Percentiles rank a stretch among this genome's conserved stretches.
Conservation (phyloP, 129 eudicot species). For the Scalesia atractyloides region DNA sequence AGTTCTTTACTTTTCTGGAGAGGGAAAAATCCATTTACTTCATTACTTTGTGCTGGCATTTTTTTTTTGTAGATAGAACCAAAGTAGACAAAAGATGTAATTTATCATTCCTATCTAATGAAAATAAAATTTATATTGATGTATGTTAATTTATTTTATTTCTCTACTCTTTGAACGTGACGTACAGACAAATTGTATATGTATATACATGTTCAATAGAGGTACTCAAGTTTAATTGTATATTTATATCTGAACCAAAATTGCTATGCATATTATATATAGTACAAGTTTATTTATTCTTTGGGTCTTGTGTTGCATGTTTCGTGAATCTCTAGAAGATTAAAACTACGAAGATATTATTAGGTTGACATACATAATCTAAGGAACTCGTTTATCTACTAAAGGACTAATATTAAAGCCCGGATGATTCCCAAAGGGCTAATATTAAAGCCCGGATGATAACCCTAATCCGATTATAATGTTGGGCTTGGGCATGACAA, state of each 20-base stretch:
- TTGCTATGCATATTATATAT: too few species aligned
- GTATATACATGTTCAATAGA: not conserved
- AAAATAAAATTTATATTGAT: slow-evolving; percentile 20
- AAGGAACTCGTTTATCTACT: too few species aligned
- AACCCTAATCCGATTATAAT: too few species aligned
- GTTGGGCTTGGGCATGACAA: too few species aligned
- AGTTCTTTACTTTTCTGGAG: slow-evolving; percentile 17
- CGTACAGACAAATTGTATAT: not conserved
- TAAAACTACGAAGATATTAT: too few species aligned
- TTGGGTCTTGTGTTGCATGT: too few species aligned
- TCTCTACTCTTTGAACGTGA: not conserved
- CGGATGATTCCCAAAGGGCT: too few species aligned
- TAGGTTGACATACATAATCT: too few species aligned
- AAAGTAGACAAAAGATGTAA: slow-evolving; percentile 20
- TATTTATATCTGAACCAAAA: not conserved
- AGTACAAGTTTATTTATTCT: too few species aligned
- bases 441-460: too few species aligned
- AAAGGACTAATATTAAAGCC: too few species aligned
- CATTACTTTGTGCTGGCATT: slow-evolving; percentile 22
- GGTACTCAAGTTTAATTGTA: not conserved
- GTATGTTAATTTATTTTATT: not conserved
- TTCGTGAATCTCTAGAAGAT: too few species aligned
- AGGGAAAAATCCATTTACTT: slow-evolving; percentile 40
- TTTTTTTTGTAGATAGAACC: slow-evolving; percentile 33
- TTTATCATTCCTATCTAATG: slow-evolving; percentile 22